Conservation (phyloP, 129 eudicot species). For the Oenanthe sinensis region DNA sequence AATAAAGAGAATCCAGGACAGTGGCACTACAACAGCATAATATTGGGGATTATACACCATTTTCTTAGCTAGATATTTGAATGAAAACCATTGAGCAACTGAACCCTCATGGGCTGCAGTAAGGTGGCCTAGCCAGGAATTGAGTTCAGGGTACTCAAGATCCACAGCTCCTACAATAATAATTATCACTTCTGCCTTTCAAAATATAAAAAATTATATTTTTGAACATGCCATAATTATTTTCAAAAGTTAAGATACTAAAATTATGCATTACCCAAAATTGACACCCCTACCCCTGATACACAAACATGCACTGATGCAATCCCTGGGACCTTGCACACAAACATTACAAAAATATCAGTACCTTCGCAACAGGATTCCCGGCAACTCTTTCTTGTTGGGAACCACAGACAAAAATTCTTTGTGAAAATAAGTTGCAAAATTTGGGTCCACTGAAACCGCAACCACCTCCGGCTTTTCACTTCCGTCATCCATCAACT, state of each 20-base stretch:
- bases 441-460: constrained; percentile 77
- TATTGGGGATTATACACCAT: background rate
- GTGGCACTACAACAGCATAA: background rate
- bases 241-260: background rate
- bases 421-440: constrained; percentile 65
- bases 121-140: background rate
- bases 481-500: constrained; percentile 77
- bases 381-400: constrained; percentile 52
- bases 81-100: background rate
- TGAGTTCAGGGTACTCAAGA: background rate
- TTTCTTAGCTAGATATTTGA: background rate
- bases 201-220: too few relatives aligned
- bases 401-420: constrained; percentile 63
- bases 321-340: background rate
- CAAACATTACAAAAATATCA: background rate
- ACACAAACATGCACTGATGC: background rate
- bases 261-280: background rate
- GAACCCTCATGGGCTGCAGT: background rate
- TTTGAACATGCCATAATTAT: background rate
- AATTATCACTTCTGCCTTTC: background rate
- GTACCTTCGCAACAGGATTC: constrained; percentile 77
- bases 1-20: background rate
- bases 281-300: constrained; percentile 6
- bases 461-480: constrained; percentile 89
- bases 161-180: background rate